Conservation (phyloP, 2,329 filamentous ascomycete genomes). For the Trichoderma atroviride region DNA sequence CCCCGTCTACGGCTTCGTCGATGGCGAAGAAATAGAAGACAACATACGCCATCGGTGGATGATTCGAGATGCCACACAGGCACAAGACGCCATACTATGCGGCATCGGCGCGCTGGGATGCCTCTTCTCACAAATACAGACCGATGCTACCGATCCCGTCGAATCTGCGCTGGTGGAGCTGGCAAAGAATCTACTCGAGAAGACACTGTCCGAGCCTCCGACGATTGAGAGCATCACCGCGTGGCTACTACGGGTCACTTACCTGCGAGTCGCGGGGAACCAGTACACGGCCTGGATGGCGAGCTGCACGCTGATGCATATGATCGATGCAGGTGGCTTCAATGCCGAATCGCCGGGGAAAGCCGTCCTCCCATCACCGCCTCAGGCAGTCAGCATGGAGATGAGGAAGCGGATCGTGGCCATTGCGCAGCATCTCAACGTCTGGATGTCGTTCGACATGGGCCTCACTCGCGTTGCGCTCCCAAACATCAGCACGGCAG, state of each 20-base stretch:
- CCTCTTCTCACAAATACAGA: background rate
- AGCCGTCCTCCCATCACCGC: background rate
- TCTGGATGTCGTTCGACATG: conserved; percentile 21
- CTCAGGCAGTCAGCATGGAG: background rate
- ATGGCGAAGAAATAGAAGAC: background rate
- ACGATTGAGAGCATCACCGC: conserved; percentile 1
- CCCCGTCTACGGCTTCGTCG: conserved; percentile 5
- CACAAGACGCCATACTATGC: background rate
- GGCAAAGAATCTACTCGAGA: background rate
- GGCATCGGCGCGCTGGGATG: conserved; percentile 2
- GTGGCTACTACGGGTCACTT: background rate
- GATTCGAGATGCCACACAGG: background rate
- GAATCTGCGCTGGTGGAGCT: conserved; percentile 6
- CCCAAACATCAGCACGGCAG: background rate
- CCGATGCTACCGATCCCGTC: background rate
- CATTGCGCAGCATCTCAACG: conserved; percentile 10
- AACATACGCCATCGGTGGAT: background rate
- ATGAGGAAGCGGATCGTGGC: conserved; percentile 5
- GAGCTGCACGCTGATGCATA: conserved; percentile 16
- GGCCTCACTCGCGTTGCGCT: conserved; percentile 6
- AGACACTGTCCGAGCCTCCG: background rate
- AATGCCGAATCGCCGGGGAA: background rate
- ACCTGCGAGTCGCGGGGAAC: background rate
- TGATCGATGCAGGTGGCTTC: conserved; percentile 13
- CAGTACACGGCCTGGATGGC: conserved; percentile 19